Evolutionary conservation across 768 basidiomycete species (phyloP), one percentile per base, ranked within the genome.

Genomic region (Psilocybe azurescens): DNA sequence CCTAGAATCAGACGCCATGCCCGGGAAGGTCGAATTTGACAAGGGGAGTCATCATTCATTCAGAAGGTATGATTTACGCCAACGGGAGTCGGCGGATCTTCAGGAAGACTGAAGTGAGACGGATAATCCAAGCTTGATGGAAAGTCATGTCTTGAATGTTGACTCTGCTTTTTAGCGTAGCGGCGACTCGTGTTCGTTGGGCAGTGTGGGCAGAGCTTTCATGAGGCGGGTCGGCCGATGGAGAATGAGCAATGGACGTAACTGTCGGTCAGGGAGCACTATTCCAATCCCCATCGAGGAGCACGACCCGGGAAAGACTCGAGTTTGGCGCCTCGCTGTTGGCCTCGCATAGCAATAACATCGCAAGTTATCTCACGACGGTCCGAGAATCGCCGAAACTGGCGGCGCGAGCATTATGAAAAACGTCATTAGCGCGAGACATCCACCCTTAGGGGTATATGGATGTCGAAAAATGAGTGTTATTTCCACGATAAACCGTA

Each of bases 201-300:
- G 38, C 8, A 44, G n/a, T 44, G n/a, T 16, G 41, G 14, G 41
- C 41, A n/a, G n/a, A 16, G 14, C 8, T 44, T 44, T 44, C 41
- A 11, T 44, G 41, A n/a, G 38, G 41, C 41, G 41, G 16, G 59
- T 67, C 67, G 64, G 67, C 67, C 67, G 67, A 67, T 61, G 58
- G 24, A 50, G 16, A 33, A 29, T 61, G 58, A 30, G 53, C 18
- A 38, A 29, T 50, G 53, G 53, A 67, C 67, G 67, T 67, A 67
- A 67, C 61, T 59, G 54, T 57, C 13, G 38, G 33, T 33, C 58
- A 60, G 63, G 24, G 24, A 63, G 64, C 62, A 59, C 59, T 61
- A 59, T 48, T 44, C 53, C 28, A 32, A 63, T 58, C 62, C 44
- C 61, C 62, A 65, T 63, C 44, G 39, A 58, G 65, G 54, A 10